These are phyloP conservation scores for Rugosomyces carneus DNA, from an alignment of 1,284 basidiomycete genomes.

Conservation along the genomic window DNA sequence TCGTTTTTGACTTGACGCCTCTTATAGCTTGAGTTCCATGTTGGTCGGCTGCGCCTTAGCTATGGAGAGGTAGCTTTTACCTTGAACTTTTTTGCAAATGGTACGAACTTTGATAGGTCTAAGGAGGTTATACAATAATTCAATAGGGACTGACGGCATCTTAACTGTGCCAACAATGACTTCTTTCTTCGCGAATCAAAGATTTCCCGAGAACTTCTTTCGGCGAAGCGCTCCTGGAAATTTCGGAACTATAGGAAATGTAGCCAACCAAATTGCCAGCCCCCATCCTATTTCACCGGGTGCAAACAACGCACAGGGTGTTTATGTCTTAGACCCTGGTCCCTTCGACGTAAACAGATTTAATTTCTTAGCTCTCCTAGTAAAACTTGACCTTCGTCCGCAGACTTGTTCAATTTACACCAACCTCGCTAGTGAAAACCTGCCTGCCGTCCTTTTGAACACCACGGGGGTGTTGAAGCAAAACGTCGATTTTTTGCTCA, in stretches of 20 bases:
- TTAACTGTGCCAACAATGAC: slow-evolving; percentile 13
- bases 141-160: slow-evolving; percentile 11
- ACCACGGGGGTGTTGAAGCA: neutral
- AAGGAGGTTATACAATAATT: neutral
- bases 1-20: neutral
- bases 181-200: slow-evolving; percentile 14
- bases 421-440: neutral
- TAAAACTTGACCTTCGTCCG: neutral
- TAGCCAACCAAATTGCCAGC: neutral
- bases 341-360: slow-evolving; percentile 2
- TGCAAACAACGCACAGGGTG: slow-evolving; percentile 8
- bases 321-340: slow-evolving; percentile 7
- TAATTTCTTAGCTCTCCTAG: neutral
- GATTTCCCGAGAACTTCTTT: slow-evolving; percentile 10
- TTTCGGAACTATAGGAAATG: slow-evolving; percentile 3
- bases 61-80: slow-evolving; percentile 15
- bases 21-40: slow-evolving; percentile 12
- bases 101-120: neutral
- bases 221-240: slow-evolving; percentile 10
- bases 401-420: neutral
- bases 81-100: slow-evolving; percentile 16
- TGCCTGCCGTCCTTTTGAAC: neutral
- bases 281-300: slow-evolving; percentile 10
- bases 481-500: neutral
- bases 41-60: slow-evolving; percentile 11